Base-by-base conservation (phyloP, 2,329 filamentous ascomycete species). In the Neonectria neomacrospora region DNA sequence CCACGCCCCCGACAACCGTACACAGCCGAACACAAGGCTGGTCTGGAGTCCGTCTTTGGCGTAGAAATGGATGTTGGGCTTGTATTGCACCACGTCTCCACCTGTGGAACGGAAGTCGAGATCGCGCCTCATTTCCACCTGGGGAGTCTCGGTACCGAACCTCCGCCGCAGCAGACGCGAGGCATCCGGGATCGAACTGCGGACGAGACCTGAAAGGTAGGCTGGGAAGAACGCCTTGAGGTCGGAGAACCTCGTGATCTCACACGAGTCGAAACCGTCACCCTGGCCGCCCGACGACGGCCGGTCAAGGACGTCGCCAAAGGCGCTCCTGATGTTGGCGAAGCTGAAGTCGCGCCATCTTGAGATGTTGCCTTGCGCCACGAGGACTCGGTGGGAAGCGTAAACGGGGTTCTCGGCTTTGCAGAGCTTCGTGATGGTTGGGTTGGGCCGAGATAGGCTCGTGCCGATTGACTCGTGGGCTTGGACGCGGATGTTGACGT, bases 1-100 rank as follows among this genome's bases (percentile, higher is more conserved):
- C 58, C 52, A 61, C 20, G 45, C 26, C 11, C 45, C 26, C 16
- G 45, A 48, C 16, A 30, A 18, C 6, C 45, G 26, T 7, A 48
- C 16, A 20, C 26, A 30, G 23, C 26, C 23, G 10, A 30, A 30
- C 26, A 48, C 16, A 12, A 30, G 9, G 26, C 28, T 48, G 9
- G 26, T 18, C 16, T 26, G 14, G 14, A 3, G 9, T 7, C 45
- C 2, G 12, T 26, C 42, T 3, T 16, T 23, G 20, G 20, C 3
- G 20, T 3, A 23, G 20, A 45, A 20, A 26, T 45, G 20, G 3
- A 45, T 5, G 20, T 45, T 45, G 3, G 20, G 37, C 10, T 11
- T 41, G 5, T 20, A 45, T 2, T 1, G 42, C 9, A 45, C 12
- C 10, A 3, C 6, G n/a, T 26, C 37, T 41, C 37, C 37, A n/a